A percentile compares a stretch with the other conserved stretches of the same genome.
These are phyloP conservation scores for Saxispiralis lemnorum DNA, from an alignment of 495 filamentous ascomycete species.

Conservation along the genomic window DNA sequence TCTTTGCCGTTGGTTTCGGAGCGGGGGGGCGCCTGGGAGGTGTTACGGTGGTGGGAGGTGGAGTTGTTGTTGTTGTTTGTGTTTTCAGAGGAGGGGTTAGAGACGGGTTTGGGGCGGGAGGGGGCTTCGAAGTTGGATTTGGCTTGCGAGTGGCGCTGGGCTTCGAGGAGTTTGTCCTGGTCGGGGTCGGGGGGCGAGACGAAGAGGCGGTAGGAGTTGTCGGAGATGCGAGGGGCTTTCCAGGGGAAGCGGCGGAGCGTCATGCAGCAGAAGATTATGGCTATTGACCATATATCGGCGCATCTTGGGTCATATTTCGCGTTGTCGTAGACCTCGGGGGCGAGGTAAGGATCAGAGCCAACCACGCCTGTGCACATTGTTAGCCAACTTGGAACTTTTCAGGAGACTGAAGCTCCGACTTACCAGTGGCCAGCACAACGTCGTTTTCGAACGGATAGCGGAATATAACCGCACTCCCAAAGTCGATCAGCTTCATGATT, in stretches of 20 bases:
- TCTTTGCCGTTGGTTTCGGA: background rate
- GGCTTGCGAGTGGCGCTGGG: slow-evolving; percentile 1
- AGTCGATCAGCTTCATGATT: slow-evolving; percentile 99
- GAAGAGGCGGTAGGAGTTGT: slow-evolving; percentile 91
- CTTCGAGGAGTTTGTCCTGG: slow-evolving; percentile 11
- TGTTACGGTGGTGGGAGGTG: slow-evolving; percentile 8
- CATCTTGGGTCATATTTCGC: slow-evolving; percentile 87
- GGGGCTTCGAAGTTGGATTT: slow-evolving; percentile 18
- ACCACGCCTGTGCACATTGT: slow-evolving; percentile 54
- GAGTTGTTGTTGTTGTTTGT: slow-evolving; percentile 4
- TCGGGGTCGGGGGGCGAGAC: slow-evolving; percentile 48
- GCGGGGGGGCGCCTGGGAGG: background rate
- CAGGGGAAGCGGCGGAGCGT: slow-evolving; percentile 87
- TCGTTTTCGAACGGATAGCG: slow-evolving; percentile 93
- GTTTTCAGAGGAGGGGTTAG: background rate
- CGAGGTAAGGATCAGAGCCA: slow-evolving; percentile 91
- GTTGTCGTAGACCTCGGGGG: slow-evolving; percentile 90
- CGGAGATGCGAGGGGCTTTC: slow-evolving; percentile 81
- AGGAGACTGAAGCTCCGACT: slow-evolving; percentile 26
- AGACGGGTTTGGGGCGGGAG: slow-evolving; percentile 15
- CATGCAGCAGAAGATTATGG: slow-evolving; percentile 99
- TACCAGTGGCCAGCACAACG: slow-evolving; percentile 72
- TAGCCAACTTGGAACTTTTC: background rate
- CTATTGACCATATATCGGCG: slow-evolving; percentile 92
- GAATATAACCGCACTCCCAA: slow-evolving; percentile 93